Percentiles rank a stretch among this genome's conserved stretches.
Conservation (phyloP, 345 rosid species). For the Boechera stricta region DNA sequence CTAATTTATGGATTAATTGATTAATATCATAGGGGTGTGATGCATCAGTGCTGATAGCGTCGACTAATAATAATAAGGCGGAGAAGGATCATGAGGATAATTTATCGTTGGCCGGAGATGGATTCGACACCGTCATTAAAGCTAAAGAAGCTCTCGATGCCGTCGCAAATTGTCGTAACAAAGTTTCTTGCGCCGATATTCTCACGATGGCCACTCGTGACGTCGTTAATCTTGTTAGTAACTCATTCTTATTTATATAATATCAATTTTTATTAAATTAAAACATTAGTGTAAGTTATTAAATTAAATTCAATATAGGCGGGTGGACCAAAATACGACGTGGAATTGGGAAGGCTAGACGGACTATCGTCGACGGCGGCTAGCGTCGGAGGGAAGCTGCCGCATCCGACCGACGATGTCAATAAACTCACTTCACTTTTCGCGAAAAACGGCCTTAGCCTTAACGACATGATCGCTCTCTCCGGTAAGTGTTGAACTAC, state of each 20-base stretch:
- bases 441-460: constrained; percentile 45
- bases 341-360: constrained; percentile 48
- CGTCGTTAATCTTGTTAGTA: constrained; percentile 45
- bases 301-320: constrained; percentile 38
- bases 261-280: not conserved
- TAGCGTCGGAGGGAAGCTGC: constrained; percentile 46
- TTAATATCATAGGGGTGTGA: constrained; percentile 48
- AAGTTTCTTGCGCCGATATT: constrained; percentile 54
- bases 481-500: constrained; percentile 34
- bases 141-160: constrained; percentile 48
- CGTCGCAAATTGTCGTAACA: constrained; percentile 38
- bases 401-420: constrained; percentile 38
- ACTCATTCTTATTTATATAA: constrained; percentile 4
- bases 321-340: constrained; percentile 49
- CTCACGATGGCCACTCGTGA: constrained; percentile 50
- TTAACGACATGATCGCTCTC: constrained; percentile 49
- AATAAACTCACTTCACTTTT: constrained; percentile 40
- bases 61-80: constrained; percentile 41
- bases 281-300: not conserved
- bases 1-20: not conserved
- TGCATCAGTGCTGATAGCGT: constrained; percentile 51
- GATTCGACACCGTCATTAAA: constrained; percentile 50
- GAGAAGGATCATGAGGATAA: constrained; percentile 51
- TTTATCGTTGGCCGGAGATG: constrained; percentile 49
- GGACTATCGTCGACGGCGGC: constrained; percentile 43